These are phyloP conservation scores for Macrophomina pseudophaseolina DNA, from an alignment of 2,329 filamentous ascomycete species.

Conservation along the genomic window DNA sequence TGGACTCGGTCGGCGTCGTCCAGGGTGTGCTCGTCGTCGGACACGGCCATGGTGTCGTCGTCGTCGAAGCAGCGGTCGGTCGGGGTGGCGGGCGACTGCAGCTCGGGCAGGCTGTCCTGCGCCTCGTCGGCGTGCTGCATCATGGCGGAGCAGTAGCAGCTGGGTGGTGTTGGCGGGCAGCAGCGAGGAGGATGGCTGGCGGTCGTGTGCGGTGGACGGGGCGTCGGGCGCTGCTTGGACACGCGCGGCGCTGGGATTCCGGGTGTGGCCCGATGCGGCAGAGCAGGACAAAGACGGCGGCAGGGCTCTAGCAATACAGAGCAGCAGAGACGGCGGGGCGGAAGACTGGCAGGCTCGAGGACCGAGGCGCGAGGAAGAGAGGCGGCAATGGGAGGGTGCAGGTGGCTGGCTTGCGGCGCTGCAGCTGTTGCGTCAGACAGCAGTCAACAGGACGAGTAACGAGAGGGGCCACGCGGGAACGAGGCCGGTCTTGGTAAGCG, in stretches of 20 bases:
- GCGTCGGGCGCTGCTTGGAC: slow-evolving; percentile 4
- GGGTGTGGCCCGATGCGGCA: slow-evolving; percentile 5
- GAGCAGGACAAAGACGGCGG: neutral
- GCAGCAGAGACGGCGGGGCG: neutral
- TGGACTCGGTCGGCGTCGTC: slow-evolving; percentile 49
- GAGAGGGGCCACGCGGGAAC: slow-evolving; percentile 22
- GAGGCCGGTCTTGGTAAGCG: slow-evolving; percentile 20
- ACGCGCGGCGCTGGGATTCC: neutral
- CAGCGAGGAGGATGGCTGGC: neutral
- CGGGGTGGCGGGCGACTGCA: slow-evolving; percentile 15
- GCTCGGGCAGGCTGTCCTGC: slow-evolving; percentile 22
- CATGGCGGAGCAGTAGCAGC: neutral
- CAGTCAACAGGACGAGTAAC: neutral
- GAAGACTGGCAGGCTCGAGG: neutral
- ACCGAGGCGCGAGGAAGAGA: neutral
- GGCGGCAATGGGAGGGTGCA: slow-evolving; percentile 9
- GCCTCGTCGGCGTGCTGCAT: slow-evolving; percentile 26
- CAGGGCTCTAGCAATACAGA: neutral
- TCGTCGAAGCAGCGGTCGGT: slow-evolving; percentile 50
- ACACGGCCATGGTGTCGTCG: slow-evolving; percentile 43
- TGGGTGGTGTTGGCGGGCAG: neutral
- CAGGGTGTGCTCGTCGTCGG: slow-evolving; percentile 43
- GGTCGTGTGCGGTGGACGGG: slow-evolving; percentile 13
- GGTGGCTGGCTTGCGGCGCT: slow-evolving; percentile 2
- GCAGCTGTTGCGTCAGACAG: slow-evolving; percentile 22